Conservation (phyloP, 1,284 basidiomycete species). For the Boletus mariae region DNA sequence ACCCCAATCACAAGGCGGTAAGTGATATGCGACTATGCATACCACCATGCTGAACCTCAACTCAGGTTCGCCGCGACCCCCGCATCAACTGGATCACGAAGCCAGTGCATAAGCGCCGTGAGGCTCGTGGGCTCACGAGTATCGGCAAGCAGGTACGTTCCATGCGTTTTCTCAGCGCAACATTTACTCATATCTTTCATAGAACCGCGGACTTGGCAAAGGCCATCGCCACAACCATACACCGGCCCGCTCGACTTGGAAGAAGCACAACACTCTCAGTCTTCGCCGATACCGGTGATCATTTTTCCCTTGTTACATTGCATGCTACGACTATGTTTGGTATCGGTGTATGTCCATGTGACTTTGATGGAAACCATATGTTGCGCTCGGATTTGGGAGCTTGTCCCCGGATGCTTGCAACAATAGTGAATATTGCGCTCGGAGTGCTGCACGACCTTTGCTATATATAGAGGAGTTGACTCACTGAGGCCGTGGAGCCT, state of each 20-base stretch:
- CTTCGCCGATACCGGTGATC: constrained; percentile 95
- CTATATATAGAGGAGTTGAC: not conserved
- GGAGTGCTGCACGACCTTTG: not conserved
- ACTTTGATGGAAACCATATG: constrained; percentile 13
- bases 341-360: constrained; percentile 22
- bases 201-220: constrained; percentile 95
- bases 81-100: constrained; percentile 99
- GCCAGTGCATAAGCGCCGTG: constrained; percentile 98
- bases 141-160: constrained; percentile 84
- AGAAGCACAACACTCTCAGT: constrained; percentile 97
- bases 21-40: constrained; percentile 32
- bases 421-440: not conserved
- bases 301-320: constrained; percentile 4
- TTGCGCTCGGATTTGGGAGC: not conserved
- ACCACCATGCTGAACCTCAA: constrained; percentile 4
- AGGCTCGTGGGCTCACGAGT: constrained; percentile 95
- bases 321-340: constrained; percentile 8
- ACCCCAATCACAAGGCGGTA: constrained; percentile 90
- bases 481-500: constrained; percentile 10
- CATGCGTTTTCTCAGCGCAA: not conserved
- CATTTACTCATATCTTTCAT: constrained; percentile 3
- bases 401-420: not conserved
- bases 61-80: constrained; percentile 87
- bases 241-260: constrained; percentile 89
- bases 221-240: constrained; percentile 95